Evolutionary conservation across 2,329 filamentous ascomycete genomes (phyloP).

Genomic region (Xylaria sp.): DNA sequence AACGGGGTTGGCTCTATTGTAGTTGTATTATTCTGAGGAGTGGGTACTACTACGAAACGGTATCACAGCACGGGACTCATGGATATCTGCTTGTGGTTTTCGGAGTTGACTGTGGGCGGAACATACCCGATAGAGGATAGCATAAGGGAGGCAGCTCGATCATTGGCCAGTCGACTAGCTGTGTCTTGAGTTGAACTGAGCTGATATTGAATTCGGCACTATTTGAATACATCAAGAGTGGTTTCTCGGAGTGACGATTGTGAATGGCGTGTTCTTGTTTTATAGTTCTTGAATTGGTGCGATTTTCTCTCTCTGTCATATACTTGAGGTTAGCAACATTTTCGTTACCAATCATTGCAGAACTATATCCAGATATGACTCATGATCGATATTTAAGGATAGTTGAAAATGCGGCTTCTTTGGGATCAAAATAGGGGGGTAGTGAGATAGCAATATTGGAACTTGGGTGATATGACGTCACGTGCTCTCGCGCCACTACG

Average conservation of each 20-base stretch:
- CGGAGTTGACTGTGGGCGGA: constrained; percentile 23
- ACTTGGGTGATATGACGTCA: constrained; percentile 6
- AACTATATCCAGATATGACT: background rate
- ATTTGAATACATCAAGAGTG: background rate
- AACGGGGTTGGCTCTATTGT: background rate
- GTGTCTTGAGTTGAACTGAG: constrained; percentile 1
- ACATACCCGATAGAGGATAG: constrained; percentile 36
- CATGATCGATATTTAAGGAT: background rate
- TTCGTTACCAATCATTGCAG: background rate
- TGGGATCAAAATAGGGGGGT: no score
- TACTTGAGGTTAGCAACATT: no score
- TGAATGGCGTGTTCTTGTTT: background rate
- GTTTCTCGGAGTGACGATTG: background rate
- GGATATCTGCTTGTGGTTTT: constrained; percentile 30
- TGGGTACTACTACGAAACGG: background rate
- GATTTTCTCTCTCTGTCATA: background rate
- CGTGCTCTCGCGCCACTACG: constrained; percentile 14
- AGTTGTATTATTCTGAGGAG: background rate
- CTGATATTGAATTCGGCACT: background rate
- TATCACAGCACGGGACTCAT: constrained; percentile 21
- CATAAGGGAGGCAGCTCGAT: constrained; percentile 19
- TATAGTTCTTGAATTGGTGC: background rate
- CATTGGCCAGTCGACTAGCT: background rate
- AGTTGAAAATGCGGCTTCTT: background rate
- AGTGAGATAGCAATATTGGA: no score